Base-by-base conservation (phyloP, 2,329 filamentous ascomycete genomes). In the Aspergillus jensenii region DNA sequence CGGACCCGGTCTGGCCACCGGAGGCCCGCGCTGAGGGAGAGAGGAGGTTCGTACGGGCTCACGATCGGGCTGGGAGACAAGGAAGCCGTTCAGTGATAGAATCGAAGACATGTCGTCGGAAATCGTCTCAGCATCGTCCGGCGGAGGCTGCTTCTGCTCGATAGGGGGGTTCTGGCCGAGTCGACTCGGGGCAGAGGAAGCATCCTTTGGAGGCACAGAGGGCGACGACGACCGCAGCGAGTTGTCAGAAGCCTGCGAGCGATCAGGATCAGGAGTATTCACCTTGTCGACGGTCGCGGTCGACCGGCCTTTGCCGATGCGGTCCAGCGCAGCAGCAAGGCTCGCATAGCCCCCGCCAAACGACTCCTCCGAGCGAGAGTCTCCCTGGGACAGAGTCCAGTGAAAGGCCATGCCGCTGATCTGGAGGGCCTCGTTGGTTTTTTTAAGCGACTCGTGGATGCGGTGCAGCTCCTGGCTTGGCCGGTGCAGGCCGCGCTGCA, bases 371-470 rank as follows among this genome's bases (percentile, higher is more conserved):
- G 27, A 31, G 27, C 4, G 23, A 25, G 15, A 83, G 81, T 67
- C 82, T 84, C 19, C 78, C 31, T 79, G 79, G 8, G 85, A 85
- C 3, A 89, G 76, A 19, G 82, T 84, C 85, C 86, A 89, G 63
- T 87, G 82, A 70, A 89, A 89, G 65, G 88, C 84, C 46, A 88
- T 79, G 0, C 85, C 82, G 66, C 84, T 87, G 78, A 88, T 85
- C 64, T 82, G 82, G 49, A 90, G 72, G 2, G 84, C 81, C 63
- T 89, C 86, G 9, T 83, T 80, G 12, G 82, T 31, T 3, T 31
- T 31, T 9, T 11, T 9, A 11, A 31, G 27, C 27, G 27, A 31
- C 3, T 31, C 27, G 27, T 31, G 27, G 27, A 31, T 87, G 68
- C 81, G 84, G 9, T 75, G 77, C 8, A 90, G 76, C 11, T 67